Base-by-base conservation (phyloP, 2,329 filamentous ascomycete species). In the Hyphodiscus sp. region DNA sequence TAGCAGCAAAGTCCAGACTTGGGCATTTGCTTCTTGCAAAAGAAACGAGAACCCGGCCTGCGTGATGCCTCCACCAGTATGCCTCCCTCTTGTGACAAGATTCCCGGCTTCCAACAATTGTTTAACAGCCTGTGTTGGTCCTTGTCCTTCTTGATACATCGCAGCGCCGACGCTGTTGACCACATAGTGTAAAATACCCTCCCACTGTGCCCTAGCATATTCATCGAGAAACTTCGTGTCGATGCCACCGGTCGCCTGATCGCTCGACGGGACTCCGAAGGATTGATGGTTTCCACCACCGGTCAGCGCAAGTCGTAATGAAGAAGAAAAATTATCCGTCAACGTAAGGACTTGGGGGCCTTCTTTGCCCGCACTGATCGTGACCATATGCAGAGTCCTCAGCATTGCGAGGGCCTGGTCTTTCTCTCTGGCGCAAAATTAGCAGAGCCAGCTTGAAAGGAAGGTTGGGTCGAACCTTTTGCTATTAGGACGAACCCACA, bases 1-100 rank as follows among this genome's bases (percentile, higher is more conserved):
- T 29, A 99, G 86, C 38, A 99, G 77, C 46, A 99, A 76, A 23
- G 91, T 94, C 94, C 94, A 99, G 38, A 99, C 91, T 70, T 99
- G 94, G 0, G 92, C 91, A 69, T 96, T 97, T 55, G 92, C 86
- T 67, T 96, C 92, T 65, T 97, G 92, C 9, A 99, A 77, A 53
- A 99, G 76, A 66, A 99, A 99, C 0, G 89, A 91, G 68, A 99
- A 99, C 8, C 94, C 94, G 2, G 89, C 84, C 67, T 96, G 86
- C 0, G 94, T 99, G 64, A 99, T 99, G 51, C 81, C 82, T 10
- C 90, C 78, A 13, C 76, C 73, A 16, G 63, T 64, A 45, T 68
- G 65, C 45, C 67, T 67, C 2, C 74, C 71, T 41, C 74, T 71
- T 66, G 90, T 85, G 19, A 99, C 91, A 9, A 97, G 81, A 50